Evolutionary conservation across 1,284 basidiomycete species (phyloP).

Genomic region (Athelia sp.): DNA sequence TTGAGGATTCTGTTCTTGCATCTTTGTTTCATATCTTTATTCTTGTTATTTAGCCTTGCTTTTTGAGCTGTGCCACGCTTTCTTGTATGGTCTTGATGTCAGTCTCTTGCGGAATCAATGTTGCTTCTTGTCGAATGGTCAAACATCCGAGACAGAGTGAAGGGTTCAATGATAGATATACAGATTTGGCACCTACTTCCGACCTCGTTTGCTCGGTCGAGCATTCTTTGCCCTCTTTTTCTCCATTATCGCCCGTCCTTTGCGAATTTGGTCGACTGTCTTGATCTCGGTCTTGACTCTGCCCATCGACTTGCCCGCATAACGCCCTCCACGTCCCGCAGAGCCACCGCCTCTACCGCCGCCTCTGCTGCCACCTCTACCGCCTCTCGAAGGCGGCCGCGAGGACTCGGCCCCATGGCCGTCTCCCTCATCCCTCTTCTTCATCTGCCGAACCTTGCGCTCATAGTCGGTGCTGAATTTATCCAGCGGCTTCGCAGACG

Average conservation of each 20-base stretch:
- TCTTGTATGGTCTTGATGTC: no score
- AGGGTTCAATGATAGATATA: no score
- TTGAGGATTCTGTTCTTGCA: no score
- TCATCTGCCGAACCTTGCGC: conserved; percentile 57
- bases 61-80: no score
- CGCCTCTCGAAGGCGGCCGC: conserved; percentile 5
- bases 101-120: no score
- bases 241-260: conserved; percentile 57
- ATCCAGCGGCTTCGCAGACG: conserved; percentile 67
- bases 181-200: background rate
- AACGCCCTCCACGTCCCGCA: conserved; percentile 35
- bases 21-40: no score
- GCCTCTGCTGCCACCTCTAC: conserved; percentile 11
- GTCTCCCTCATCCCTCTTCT: conserved; percentile 42
- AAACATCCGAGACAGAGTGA: no score
- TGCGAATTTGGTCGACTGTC: conserved; percentile 81
- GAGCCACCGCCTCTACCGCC: conserved; percentile 12
- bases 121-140: background rate
- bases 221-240: conserved; percentile 73
- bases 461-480: conserved; percentile 66
- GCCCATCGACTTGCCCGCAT: conserved; percentile 53
- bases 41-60: no score
- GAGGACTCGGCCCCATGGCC: conserved; percentile 15
- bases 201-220: conserved; percentile 38
- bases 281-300: conserved; percentile 78